Conservation (phyloP, 192 early-diverging fungal genomes). For the Geranomyces michiganensis region DNA sequence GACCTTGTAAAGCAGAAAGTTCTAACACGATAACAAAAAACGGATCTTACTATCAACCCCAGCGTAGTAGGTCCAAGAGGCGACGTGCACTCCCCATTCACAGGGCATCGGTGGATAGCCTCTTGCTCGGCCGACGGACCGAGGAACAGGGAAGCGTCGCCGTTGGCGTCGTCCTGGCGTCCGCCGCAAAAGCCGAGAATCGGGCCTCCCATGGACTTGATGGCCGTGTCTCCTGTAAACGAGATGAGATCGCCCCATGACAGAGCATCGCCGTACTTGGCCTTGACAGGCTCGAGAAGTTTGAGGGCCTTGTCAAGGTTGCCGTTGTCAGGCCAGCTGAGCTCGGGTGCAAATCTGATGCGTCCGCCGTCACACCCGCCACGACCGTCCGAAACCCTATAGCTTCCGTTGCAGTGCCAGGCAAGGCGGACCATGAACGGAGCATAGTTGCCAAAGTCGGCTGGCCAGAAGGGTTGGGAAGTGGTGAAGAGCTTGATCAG, state of each 20-base stretch:
- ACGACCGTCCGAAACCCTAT: slow-evolving; percentile 57
- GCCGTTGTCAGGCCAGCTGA: slow-evolving; percentile 71
- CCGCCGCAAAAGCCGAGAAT: slow-evolving; percentile 59
- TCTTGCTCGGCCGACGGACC: slow-evolving; percentile 31
- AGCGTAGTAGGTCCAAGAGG: slow-evolving; percentile 39
- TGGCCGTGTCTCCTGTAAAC: slow-evolving; percentile 65
- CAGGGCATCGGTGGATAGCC: slow-evolving; percentile 3
- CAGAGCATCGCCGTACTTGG: slow-evolving; percentile 60
- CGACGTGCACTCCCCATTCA: slow-evolving; percentile 32
- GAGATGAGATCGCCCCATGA: slow-evolving; percentile 75
- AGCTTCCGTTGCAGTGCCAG: slow-evolving; percentile 71
- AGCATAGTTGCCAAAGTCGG: slow-evolving; percentile 37
- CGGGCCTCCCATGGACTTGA: slow-evolving; percentile 71
- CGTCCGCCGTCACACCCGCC: slow-evolving; percentile 37
- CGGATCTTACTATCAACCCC: slow-evolving; percentile 19
- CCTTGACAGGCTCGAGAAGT: slow-evolving; percentile 64
- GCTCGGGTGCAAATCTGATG: slow-evolving; percentile 7
- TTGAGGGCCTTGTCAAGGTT: slow-evolving; percentile 59
- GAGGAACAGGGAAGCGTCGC: slow-evolving; percentile 23
- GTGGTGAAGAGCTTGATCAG: slow-evolving; percentile 18
- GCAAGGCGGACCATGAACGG: slow-evolving; percentile 62
- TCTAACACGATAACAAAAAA: too few species aligned
- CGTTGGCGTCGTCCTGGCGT: slow-evolving; percentile 50
- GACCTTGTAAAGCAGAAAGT: too few species aligned
- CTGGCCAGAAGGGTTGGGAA: slow-evolving; percentile 33